Evolutionary conservation across 2,329 filamentous ascomycete genomes (phyloP).

Genomic region (Fusarium mundagurra): DNA sequence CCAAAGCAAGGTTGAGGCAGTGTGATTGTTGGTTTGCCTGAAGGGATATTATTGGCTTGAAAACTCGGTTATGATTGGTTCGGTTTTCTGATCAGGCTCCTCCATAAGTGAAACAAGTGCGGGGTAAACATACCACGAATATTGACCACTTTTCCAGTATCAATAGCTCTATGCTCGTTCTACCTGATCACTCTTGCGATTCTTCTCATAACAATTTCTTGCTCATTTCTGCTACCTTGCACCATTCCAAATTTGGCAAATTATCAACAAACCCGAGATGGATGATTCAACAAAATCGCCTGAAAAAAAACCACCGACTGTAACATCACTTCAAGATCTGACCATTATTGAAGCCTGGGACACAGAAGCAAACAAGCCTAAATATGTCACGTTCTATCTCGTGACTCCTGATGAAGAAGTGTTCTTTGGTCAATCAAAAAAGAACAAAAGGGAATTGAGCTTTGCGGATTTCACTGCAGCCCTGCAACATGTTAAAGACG

Average conservation of each 20-base stretch:
- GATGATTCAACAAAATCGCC: neutral
- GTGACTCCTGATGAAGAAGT: neutral
- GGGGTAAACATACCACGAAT: neutral
- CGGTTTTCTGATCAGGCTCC: too few relatives aligned
- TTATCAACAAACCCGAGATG: neutral
- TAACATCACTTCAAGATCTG: neutral
- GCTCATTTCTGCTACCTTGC: neutral
- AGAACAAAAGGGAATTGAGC: neutral
- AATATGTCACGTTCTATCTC: neutral
- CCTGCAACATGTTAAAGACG: neutral
- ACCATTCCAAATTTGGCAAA: neutral
- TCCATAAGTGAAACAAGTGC: neutral
- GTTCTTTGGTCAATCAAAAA: neutral
- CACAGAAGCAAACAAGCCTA: neutral
- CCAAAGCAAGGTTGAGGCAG: too few relatives aligned
- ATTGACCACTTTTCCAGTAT: neutral
- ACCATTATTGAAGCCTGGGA: neutral
- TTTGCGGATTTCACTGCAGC: neutral
- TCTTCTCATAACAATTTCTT: neutral
- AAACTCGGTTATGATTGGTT: too few relatives aligned
- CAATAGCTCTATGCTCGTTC: neutral
- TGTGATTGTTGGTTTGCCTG: too few relatives aligned
- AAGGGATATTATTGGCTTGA: too few relatives aligned
- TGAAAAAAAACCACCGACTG: neutral
- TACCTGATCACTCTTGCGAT: neutral